Percentiles rank a stretch among this genome's conserved stretches.
phyloP scores from a whole-genome alignment of 78 protist genomes.

The Dictyostelium discoideum region DNA sequence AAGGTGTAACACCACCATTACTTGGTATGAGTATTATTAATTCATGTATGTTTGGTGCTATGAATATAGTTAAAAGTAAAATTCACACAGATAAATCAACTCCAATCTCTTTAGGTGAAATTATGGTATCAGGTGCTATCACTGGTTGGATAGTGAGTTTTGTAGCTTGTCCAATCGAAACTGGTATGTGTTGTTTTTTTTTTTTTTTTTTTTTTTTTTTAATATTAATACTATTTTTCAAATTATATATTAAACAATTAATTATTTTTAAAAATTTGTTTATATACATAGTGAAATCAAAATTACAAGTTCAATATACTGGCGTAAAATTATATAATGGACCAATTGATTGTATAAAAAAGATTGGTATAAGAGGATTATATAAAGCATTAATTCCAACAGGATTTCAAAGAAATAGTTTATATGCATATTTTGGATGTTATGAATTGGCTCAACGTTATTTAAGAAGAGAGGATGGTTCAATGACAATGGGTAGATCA shows the following conservation, averaged over 20 bases:
- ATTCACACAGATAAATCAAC: slow-evolving; percentile 56
- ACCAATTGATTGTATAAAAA: slow-evolving; percentile 68
- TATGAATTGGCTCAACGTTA: slow-evolving; percentile 46
- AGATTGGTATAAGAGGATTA: slow-evolving; percentile 47
- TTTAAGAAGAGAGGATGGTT: slow-evolving; percentile 34
- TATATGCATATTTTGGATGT: slow-evolving; percentile 73
- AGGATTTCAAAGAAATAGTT: slow-evolving; percentile 58
- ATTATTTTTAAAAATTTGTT: too few species aligned
- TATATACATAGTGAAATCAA: slow-evolving; percentile 36
- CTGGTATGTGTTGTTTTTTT: background rate
- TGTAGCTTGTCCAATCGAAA: slow-evolving; percentile 73
- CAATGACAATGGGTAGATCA: slow-evolving; percentile 55
- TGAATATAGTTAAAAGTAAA: slow-evolving; percentile 23
- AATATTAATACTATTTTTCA: too few species aligned
- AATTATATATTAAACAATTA: too few species aligned
- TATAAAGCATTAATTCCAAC: slow-evolving; percentile 72
- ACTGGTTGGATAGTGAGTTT: slow-evolving; percentile 77
- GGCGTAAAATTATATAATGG: slow-evolving; percentile 72
- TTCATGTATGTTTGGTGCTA: slow-evolving; percentile 76
- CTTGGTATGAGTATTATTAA: slow-evolving; percentile 69
- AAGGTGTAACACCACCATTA: slow-evolving; percentile 79
- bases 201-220: too few species aligned
- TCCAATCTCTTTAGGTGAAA: slow-evolving; percentile 43
- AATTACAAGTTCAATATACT: slow-evolving; percentile 64
- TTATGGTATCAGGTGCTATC: slow-evolving; percentile 64